These are phyloP conservation scores for Lavandula angustifolia DNA, from an alignment of 257 asterid species.

Conservation along the genomic window DNA sequence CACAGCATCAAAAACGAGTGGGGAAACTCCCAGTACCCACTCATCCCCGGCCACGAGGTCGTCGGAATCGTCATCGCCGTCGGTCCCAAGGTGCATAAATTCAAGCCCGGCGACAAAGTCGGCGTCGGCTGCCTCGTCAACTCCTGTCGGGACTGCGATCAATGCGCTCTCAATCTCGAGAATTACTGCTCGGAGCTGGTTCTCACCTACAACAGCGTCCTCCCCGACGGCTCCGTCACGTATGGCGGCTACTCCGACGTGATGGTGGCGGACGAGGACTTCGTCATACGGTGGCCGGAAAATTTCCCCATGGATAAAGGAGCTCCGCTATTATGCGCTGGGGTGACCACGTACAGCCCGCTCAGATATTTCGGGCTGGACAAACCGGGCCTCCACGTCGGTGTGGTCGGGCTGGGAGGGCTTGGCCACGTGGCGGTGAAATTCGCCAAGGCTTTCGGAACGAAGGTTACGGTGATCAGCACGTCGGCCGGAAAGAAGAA, in stretches of 20 bases:
- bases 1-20: constrained; percentile 37
- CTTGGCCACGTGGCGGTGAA: constrained; percentile 52
- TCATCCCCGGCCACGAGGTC: constrained; percentile 51
- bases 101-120: constrained; percentile 41
- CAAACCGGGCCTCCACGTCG: constrained; percentile 43
- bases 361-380: constrained; percentile 36
- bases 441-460: constrained; percentile 45
- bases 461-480: constrained; percentile 46
- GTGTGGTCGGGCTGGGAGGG: constrained; percentile 49
- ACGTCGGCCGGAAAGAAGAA: constrained; percentile 34
- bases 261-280: constrained; percentile 39
- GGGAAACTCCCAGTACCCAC: constrained; percentile 40
- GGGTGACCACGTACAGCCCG: constrained; percentile 46
- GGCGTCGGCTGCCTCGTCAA: constrained; percentile 45
- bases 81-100: constrained; percentile 37
- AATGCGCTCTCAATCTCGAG: constrained; percentile 36
- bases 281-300: constrained; percentile 43
- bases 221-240: constrained; percentile 36
- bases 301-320: constrained; percentile 39
- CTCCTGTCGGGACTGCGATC: constrained; percentile 43
- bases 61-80: constrained; percentile 43
- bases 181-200: constrained; percentile 38
- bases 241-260: constrained; percentile 48
- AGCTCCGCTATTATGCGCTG: constrained; percentile 49
- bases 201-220: constrained; percentile 34